A percentile compares a stretch with the other conserved stretches of the same genome.
These are phyloP conservation scores for Gaeumannomyces tritici DNA, from an alignment of 2,329 filamentous ascomycete species.

Conservation along the genomic window DNA sequence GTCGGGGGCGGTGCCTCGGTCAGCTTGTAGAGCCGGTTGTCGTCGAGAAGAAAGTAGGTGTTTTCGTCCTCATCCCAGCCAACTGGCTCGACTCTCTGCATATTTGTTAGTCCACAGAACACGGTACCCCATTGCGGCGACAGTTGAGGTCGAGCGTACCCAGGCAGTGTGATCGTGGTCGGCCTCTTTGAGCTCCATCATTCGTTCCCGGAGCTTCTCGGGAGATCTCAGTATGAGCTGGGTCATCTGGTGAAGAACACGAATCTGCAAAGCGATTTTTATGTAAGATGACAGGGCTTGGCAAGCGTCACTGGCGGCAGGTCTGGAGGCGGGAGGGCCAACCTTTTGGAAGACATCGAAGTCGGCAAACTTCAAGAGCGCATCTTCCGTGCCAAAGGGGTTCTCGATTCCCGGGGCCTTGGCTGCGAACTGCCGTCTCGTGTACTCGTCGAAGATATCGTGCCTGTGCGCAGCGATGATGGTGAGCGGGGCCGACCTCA, in stretches of 20 bases:
- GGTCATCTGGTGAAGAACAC: constrained; percentile 78
- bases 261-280: constrained; percentile 38
- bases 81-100: constrained; percentile 64
- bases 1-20: constrained; percentile 62
- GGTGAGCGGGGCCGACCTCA: neutral
- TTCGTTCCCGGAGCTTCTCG: constrained; percentile 76
- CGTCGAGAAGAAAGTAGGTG: constrained; percentile 83
- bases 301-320: neutral
- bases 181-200: constrained; percentile 70
- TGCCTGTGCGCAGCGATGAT: constrained; percentile 37
- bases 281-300: neutral
- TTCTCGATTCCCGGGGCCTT: constrained; percentile 66
- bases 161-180: constrained; percentile 82
- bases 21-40: constrained; percentile 83
- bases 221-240: constrained; percentile 83
- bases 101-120: constrained; percentile 13
- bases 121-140: constrained; percentile 10
- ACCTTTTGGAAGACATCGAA: constrained; percentile 79
- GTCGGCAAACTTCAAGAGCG: constrained; percentile 63
- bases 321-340: neutral
- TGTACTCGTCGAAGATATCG: constrained; percentile 89
- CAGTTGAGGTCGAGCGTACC: constrained; percentile 54
- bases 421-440: constrained; percentile 76
- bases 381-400: constrained; percentile 73
- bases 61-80: constrained; percentile 86